Evolutionary conservation across 345 rosid genomes (phyloP), one percentile per base, ranked within the genome.

Genomic region (Sonneratia alba): DNA sequence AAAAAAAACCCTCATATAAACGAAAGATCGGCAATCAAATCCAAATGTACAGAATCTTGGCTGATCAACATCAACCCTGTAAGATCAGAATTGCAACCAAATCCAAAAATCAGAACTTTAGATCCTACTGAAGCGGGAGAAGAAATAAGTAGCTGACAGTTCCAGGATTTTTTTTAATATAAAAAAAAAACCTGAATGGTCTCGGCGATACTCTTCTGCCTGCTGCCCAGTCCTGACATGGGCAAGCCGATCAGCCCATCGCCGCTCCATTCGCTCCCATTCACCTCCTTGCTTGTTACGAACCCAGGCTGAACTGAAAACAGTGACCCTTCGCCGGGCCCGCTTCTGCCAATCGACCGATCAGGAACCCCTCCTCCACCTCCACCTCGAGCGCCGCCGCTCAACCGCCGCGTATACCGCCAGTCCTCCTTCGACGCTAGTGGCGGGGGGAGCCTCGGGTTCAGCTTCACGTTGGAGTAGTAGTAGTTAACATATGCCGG

Each of bases 371-470:
- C 51, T 40, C 43, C 43, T 40, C 5, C 43, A 4, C 43, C 43
- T 47, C 51, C 89, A 34, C 79, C 82, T 16, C 73, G 74, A 1
- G 77, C 81, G n/a, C 74, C 81, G 38, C 83, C 77, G 49, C 83
- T 83, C 72, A 89, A 66, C 75, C 88, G 79, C 78, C 89, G 97
- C 3, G 91, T 68, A 77, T 75, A 85, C 81, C 96, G 86, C 92
- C 92, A 81, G 71, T 93, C 94, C 80, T 91, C 97, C 76, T 86
- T 88, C 6, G 98, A 91, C 79, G 89, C 45, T 79, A 88, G 77
- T 34, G 97, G 97, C 4, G 96, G 98, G 40, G 97, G 98, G 76
- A 93, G 69, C 78, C 97, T 86, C 36, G 98, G 97, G 82, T 91
- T 93, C 85, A 89, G 72, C 80, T 91, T 91, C 65, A 78, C 90